These are phyloP conservation scores for Fusarium nygamai DNA, from an alignment of 2,329 filamentous ascomycete species.

Conservation along the genomic window DNA sequence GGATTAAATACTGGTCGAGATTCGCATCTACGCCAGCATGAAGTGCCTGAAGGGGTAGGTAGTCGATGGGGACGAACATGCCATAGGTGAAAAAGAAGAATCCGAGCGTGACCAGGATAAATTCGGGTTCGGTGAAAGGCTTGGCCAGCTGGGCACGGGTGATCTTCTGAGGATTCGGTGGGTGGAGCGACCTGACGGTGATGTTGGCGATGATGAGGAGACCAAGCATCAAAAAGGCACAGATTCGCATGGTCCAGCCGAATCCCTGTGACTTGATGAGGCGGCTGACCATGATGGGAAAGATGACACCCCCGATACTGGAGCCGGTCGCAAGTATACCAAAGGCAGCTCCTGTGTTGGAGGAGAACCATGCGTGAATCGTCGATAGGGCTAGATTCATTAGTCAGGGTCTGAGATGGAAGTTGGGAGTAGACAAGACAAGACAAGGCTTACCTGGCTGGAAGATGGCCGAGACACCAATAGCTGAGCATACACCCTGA, in stretches of 20 bases:
- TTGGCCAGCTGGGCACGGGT: conserved; percentile 44
- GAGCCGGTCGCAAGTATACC: conserved; percentile 50
- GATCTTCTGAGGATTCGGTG: conserved; percentile 43
- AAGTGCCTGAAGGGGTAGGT: conserved; percentile 47
- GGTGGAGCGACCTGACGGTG: conserved; percentile 41
- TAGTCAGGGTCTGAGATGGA: no score
- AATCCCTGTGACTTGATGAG: conserved; percentile 51
- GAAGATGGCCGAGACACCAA: conserved; percentile 50
- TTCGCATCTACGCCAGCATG: conserved; percentile 41
- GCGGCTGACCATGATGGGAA: conserved; percentile 53
- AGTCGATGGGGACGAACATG: conserved; percentile 51
- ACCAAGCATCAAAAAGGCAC: conserved; percentile 50
- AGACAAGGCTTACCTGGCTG: conserved; percentile 38
- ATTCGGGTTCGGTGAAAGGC: conserved; percentile 47
- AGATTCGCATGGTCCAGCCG: conserved; percentile 53
- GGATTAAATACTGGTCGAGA: conserved; percentile 48
- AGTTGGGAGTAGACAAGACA: no score
- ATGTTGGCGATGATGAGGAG: conserved; percentile 47
- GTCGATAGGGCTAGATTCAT: conserved; percentile 45
- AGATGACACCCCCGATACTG: conserved; percentile 52
- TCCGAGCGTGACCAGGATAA: conserved; percentile 44
- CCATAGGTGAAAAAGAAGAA: conserved; percentile 51
- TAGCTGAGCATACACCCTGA: conserved; percentile 51
- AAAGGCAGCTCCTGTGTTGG: conserved; percentile 49
- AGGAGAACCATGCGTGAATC: conserved; percentile 49